Base-by-base conservation (phyloP, 2,329 filamentous ascomycete species). In the Xylariaceae sp. region DNA sequence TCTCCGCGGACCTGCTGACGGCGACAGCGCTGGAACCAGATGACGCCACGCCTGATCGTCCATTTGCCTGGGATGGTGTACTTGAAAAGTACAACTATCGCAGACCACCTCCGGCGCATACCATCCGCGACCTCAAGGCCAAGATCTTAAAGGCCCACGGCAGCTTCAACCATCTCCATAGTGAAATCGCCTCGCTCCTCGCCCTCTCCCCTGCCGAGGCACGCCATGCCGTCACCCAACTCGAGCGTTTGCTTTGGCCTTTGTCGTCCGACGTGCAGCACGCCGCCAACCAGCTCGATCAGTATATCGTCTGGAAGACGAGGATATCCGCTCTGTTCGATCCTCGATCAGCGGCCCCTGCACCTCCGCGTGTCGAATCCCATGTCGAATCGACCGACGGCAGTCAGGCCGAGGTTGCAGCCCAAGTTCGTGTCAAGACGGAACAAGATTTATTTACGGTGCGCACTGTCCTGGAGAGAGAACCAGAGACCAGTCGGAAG, bases 291-390 rank as follows among this genome's bases (percentile, higher is more conserved):
- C 57, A 44, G 18, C 53, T 66, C 10, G 61, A 64, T 45, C 35
- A 45, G 19, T 66, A 58, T 49, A 50, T 60, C 39, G 9, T 36
- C 3, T 67, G 65, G 65, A 67, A 67, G 51, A 49, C 32, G 15
- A 44, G 49, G 35, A 58, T 62, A 32, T 44, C 49, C 2, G n/a
- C 31, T 12, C 36, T 57, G 33, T 36, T 36, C 9, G 10, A 36
- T 15, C 33, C 33, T 36, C 33, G 12, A 4, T 5, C 12, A 12
- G 15, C 15, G 4, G 33, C 12, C 9, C 33, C 12, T 5, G 33
- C 33, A 4, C 33, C 33, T 15, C 12, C 33, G 33, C 22, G 22
- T 27, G 22, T 27, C 7, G 22, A 27, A 7, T 27, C 22, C 22
- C 22, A 7, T 27, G 22, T 27, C 22, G 4, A 27, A 27, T 27